Conservation (phyloP, 257 asterid species). For the Primulina huaijiensis region DNA sequence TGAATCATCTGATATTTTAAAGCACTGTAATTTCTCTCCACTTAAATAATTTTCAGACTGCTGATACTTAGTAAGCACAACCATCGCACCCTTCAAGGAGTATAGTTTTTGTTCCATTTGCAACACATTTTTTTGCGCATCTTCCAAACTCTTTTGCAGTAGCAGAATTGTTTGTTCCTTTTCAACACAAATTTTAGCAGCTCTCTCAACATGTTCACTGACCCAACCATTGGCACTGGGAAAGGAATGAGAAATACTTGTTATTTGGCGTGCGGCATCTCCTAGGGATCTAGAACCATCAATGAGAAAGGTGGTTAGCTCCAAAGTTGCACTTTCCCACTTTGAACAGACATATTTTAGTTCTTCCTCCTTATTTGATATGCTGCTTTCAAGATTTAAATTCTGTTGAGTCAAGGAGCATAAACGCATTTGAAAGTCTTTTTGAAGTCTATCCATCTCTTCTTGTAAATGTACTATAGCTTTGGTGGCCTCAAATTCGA, state of each 20-base stretch:
- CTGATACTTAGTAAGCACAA: conserved; percentile 62
- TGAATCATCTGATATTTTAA: conserved; percentile 31
- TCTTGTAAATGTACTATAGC: conserved; percentile 67
- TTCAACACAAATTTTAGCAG: conserved; percentile 63
- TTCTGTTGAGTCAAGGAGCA: conserved; percentile 64
- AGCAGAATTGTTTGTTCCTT: conserved; percentile 66
- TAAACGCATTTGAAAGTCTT: conserved; percentile 51
- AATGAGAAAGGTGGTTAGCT: conserved; percentile 66
- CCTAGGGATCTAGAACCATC: conserved; percentile 75
- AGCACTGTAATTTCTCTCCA: conserved; percentile 35
- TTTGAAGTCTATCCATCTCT: conserved; percentile 56
- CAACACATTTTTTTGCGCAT: conserved; percentile 58
- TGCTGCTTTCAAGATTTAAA: conserved; percentile 40
- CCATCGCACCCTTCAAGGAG: conserved; percentile 67
- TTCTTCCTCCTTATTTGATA: conserved; percentile 66
- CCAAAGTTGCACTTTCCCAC: conserved; percentile 91
- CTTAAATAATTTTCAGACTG: conserved; percentile 36
- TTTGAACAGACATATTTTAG: conserved; percentile 46
- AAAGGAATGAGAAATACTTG: conserved; percentile 56
- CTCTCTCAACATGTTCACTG: conserved; percentile 65
- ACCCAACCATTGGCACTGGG: conserved; percentile 63
- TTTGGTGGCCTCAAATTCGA: conserved; percentile 64
- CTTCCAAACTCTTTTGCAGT: conserved; percentile 70
- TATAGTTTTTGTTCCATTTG: conserved; percentile 63
- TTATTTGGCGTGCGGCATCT: conserved; percentile 70